Conservation (phyloP, 306 rosid genomes). For the Macrotyloma uniflorum region DNA sequence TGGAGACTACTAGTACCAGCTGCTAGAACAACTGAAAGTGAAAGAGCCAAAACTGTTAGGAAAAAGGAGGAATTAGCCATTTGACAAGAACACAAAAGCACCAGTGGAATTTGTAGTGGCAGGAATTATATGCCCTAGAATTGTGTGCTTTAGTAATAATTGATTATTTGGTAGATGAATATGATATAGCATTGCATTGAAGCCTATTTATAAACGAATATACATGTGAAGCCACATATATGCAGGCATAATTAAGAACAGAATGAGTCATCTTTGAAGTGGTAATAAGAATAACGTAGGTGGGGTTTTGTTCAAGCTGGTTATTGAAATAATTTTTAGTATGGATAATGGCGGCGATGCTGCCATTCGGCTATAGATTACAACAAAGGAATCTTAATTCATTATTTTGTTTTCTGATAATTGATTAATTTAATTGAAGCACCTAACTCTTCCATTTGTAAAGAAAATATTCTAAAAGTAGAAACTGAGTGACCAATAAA, state of each 20-base stretch:
- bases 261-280: slow-evolving; percentile 36
- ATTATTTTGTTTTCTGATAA: background rate
- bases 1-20: slow-evolving; percentile 32
- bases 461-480: background rate
- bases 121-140: background rate
- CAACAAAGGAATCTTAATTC: slow-evolving; percentile 9
- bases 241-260: slow-evolving; percentile 30
- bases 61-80: slow-evolving; percentile 44
- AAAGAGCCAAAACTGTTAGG: slow-evolving; percentile 35
- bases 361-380: slow-evolving; percentile 9
- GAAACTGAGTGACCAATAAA: background rate
- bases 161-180: slow-evolving; percentile 10
- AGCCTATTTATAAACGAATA: slow-evolving; percentile 28
- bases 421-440: slow-evolving; percentile 22
- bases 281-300: background rate
- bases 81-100: slow-evolving; percentile 15
- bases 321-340: background rate
- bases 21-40: slow-evolving; percentile 32
- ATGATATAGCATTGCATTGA: slow-evolving; percentile 8
- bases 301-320: slow-evolving; percentile 2
- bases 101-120: background rate
- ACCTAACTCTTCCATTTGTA: slow-evolving; percentile 24
- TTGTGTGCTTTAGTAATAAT: background rate
- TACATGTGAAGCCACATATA: background rate
- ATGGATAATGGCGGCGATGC: background rate